Percentiles rank a stretch among this genome's conserved stretches.
Evolutionary conservation across 805 yeast species (phyloP).

Genomic region (Wickerhamiella slavikovae): DNA sequence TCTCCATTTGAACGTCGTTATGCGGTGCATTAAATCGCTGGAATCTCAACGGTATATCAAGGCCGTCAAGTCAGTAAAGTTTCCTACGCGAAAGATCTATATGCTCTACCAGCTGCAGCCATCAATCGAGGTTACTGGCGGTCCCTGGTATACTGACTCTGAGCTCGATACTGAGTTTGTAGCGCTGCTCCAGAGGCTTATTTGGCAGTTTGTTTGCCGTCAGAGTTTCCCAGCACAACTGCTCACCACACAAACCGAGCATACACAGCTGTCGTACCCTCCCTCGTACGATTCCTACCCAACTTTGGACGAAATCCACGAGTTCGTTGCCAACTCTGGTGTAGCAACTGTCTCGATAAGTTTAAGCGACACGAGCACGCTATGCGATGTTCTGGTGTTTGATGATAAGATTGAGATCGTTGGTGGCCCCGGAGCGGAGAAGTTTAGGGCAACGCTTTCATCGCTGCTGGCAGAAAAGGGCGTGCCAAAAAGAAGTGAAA

Average conservation of each 20-base stretch:
- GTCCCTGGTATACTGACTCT: constrained; percentile 96
- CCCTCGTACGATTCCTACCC: constrained; percentile 45
- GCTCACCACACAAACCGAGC: too few species aligned
- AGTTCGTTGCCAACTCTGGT: constrained; percentile 48
- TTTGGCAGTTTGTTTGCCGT: constrained; percentile 71
- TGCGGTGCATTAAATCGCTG: constrained; percentile 57
- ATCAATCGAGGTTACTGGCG: constrained; percentile 89
- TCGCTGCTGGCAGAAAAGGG: constrained; percentile 16
- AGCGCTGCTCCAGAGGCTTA: constrained; percentile 57
- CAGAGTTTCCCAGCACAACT: constrained; percentile 33
- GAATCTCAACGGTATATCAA: constrained; percentile 73
- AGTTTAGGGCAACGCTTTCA: constrained; percentile 68
- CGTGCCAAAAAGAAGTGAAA: too few species aligned
- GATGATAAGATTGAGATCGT: constrained; percentile 69
- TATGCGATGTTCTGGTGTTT: constrained; percentile 71
- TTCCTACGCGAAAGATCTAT: constrained; percentile 86
- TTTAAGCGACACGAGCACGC: constrained; percentile 48
- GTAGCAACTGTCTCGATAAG: constrained; percentile 69
- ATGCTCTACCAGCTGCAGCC: constrained; percentile 91
- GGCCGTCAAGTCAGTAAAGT: constrained; percentile 69
- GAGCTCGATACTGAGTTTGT: constrained; percentile 90
- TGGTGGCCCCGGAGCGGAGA: constrained; percentile 29
- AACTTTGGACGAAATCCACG: constrained; percentile 49
- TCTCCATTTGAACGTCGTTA: constrained; percentile 77
- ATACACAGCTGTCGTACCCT: constrained; percentile 29